Evolutionary conservation across 495 filamentous ascomycete species (phyloP), one percentile per base, ranked within the genome.

Genomic region (Penicillium flavigenum): DNA sequence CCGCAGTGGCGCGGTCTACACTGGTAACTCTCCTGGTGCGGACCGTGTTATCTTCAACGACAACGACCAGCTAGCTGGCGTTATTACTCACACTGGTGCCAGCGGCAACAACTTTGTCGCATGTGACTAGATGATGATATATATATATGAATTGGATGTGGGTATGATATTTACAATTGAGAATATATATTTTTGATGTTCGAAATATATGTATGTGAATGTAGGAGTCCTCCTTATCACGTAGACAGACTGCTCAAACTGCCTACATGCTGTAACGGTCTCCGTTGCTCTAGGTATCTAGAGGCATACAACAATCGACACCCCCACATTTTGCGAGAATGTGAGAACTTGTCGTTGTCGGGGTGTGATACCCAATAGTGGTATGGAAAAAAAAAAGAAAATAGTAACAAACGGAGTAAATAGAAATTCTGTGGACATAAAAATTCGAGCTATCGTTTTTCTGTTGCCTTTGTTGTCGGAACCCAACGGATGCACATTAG

Each of bases 21-120:
- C 62, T 38, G 86, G 88, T 51, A 86, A 87, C 26, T 81, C 76
- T 8, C 88, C 88, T 0, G 88, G 88, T 1, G 69, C 87, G 10
- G 88, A 91, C 66, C 79, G 88, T n/a, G 83, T 92, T 45, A 72
- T 92, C 46, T 86, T 90, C 68, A 85, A 87, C 50, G 59, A 20
- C 0, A 46, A 64, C 22, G 76, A 84, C 34, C 47, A 77, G 59
- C 74, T 80, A 38, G 83, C 86, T 36, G 78, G 74, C 19, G 65
- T 86, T 26, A 88, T 90, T 58, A 89, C 86, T 12, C 87, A 89
- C 67, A 85, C 82, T 5, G 87, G 87, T 1, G 85, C 86, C 20
- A 83, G 79, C 62, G 85, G 83, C 4, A 79, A 88, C 68, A 72
- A 81, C 66, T 89, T 90, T 71, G 82, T 87, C 51, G 76, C 67